These are phyloP conservation scores for Leishmania guyanensis DNA, from an alignment of 208 protist genomes.

Conservation along the genomic window DNA sequence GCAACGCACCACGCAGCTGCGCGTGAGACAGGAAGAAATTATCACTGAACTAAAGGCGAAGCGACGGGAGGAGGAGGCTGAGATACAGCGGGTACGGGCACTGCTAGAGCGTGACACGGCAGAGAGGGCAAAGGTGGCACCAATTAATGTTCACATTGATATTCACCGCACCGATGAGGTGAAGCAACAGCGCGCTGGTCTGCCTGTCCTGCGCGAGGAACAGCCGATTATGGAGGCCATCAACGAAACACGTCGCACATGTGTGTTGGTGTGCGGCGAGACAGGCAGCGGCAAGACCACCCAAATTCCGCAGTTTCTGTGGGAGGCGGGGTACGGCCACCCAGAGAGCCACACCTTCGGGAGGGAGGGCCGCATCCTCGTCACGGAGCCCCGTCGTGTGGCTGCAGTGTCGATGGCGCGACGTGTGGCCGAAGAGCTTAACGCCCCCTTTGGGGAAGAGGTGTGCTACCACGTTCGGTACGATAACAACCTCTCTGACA, in stretches of 20 bases:
- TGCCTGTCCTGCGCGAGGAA: conserved; percentile 89
- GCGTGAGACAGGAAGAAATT: conserved; percentile 45
- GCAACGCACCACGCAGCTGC: conserved; percentile 31
- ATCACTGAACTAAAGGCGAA: conserved; percentile 38
- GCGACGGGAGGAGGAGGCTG: conserved; percentile 29
- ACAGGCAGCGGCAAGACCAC: conserved; percentile 99
- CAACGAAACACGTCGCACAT: conserved; percentile 63
- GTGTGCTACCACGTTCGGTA: conserved; percentile 98
- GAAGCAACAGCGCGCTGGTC: conserved; percentile 52
- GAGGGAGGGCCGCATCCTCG: conserved; percentile 85
- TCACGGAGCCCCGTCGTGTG: conserved; percentile 99
- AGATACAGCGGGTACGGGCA: conserved; percentile 24
- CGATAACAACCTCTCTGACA: conserved; percentile 94
- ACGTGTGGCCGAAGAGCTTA: conserved; percentile 98
- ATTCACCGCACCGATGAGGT: conserved; percentile 67
- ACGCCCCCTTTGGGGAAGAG: conserved; percentile 82
- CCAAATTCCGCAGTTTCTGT: conserved; percentile 94
- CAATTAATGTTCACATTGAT: conserved; percentile 66
- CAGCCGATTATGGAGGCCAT: conserved; percentile 92
- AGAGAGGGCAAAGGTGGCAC: conserved; percentile 41
- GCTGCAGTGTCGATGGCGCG: conserved; percentile 99
- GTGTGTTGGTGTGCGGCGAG: conserved; percentile 96
- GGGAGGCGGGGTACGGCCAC: conserved; percentile 91
- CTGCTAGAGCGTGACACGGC: conserved; percentile 40
- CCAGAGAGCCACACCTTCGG: conserved; percentile 62